Base-by-base conservation (phyloP, 2,329 filamentous ascomycete species). In the Sphaerulina musiva region DNA sequence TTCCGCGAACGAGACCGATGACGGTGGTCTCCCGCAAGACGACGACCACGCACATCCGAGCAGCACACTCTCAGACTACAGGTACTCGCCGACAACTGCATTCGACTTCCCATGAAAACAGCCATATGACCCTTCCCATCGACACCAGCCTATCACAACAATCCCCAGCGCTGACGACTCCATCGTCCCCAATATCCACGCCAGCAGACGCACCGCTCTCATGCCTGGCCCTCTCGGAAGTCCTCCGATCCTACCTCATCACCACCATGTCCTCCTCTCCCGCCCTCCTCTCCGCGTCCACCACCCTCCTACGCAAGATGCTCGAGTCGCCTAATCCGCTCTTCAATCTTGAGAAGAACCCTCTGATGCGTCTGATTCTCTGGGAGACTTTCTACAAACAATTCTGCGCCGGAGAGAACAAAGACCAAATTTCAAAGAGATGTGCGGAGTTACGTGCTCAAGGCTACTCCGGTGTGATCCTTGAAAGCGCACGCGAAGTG, bases 371-470 rank as follows among this genome's bases (percentile, higher is more conserved):
- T 42, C 80, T 76, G 56, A 67, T 90, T 41, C 76, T 95, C 47
- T 89, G 90, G 69, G 81, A 84, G 67, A 95, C 89, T 0, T 90
- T 95, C 64, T 95, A 95, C 69, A 83, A 84, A 23, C 91, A 96
- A 65, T 96, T 95, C 71, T 96, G 91, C 70, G 89, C 88, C 0
- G 91, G 91, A 29, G 86, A 90, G 71, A 86, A 81, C 46, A 76
- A 79, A 0, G 64, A 69, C 1, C 87, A 95, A 70, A 85, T 95
- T 1, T 74, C 76, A 41, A 72, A 69, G 31, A 90, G 86, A 0
- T 80, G 89, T 31, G 67, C 77, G 1, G 74, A 78, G 1, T 76
- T 95, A 8, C 87, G 89, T 69, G 70, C 76, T 32, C 82, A 92
- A 43, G 91, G 91, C 1, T 95, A 89, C 67, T 81, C 80, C 23